phyloP scores from a whole-genome alignment of 352 stramenopile species.

The Pythium monospermum region DNA sequence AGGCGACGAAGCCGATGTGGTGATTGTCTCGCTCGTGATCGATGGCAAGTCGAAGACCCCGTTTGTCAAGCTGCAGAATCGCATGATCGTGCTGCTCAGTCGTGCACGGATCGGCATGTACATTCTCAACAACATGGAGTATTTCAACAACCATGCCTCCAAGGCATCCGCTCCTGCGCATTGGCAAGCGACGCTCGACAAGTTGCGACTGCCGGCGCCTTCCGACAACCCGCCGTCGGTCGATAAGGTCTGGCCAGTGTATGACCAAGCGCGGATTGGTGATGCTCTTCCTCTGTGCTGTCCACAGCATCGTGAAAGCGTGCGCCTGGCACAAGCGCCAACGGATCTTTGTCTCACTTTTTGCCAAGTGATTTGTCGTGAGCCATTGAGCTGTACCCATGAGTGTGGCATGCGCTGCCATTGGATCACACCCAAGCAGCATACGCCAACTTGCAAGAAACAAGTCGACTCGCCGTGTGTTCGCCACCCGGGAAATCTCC shows the following conservation, averaged over 20 bases:
- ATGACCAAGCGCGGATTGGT: constrained; percentile 43
- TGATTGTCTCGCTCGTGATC: constrained; percentile 86
- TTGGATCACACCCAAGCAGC: constrained; percentile 42
- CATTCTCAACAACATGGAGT: constrained; percentile 75
- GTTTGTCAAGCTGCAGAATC: constrained; percentile 87
- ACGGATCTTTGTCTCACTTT: constrained; percentile 53
- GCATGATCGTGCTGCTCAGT: constrained; percentile 87
- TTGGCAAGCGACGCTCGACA: constrained; percentile 69
- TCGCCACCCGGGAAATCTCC: constrained; percentile 41
- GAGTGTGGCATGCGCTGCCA: constrained; percentile 66
- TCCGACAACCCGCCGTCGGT: constrained; percentile 30
- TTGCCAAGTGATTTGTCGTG: constrained; percentile 63
- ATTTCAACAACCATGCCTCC: constrained; percentile 41
- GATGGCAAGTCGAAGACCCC: constrained; percentile 83
- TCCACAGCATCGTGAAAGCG: constrained; percentile 49
- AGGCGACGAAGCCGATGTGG: constrained; percentile 84
- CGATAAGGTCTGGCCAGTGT: constrained; percentile 29
- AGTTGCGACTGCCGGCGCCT: constrained; percentile 36
- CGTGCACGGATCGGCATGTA: constrained; percentile 83
- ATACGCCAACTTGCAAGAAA: constrained; percentile 57
- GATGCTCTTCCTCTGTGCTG: constrained; percentile 70
- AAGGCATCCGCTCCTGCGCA: constrained; percentile 36
- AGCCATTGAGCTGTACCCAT: constrained; percentile 59
- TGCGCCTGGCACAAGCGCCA: constrained; percentile 17
- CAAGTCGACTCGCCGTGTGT: constrained; percentile 60